Evolutionary conservation across 129 eudicot genomes (phyloP).

Genomic region (Tagetes erecta): DNA sequence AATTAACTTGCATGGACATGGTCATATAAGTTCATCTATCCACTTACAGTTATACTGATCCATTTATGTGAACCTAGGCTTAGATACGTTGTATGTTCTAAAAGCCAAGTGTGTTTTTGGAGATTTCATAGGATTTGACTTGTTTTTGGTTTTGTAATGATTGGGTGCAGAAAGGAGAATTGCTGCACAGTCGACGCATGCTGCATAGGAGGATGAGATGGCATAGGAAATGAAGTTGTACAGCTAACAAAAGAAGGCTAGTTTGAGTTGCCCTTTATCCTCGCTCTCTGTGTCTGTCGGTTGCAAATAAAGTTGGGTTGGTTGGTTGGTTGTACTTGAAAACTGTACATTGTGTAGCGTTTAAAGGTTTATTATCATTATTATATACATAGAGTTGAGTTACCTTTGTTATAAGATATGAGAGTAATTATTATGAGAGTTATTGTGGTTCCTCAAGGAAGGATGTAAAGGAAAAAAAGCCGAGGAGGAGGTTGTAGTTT

Average conservation of each 20-base stretch:
- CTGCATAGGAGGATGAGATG: constrained; percentile 49
- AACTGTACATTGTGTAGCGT: constrained; percentile 87
- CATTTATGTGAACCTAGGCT: no score
- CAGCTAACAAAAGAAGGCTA: constrained; percentile 95
- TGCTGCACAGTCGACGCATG: constrained; percentile 66
- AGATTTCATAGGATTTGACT: not conserved
- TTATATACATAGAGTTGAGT: constrained; percentile 48
- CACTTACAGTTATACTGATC: no score
- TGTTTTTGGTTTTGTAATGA: not conserved
- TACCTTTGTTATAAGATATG: not conserved
- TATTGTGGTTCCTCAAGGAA: not conserved
- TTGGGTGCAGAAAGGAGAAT: constrained; percentile 73
- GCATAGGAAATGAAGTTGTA: constrained; percentile 63
- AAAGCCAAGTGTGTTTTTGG: not conserved
- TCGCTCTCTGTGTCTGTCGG: constrained; percentile 29
- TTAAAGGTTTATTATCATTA: constrained; percentile 48
- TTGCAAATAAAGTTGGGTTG: constrained; percentile 80
- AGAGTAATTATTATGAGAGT: not conserved
- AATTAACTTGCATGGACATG: no score
- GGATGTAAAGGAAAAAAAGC: constrained; percentile 27
- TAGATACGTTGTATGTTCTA: not conserved
- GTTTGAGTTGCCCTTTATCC: constrained; percentile 78
- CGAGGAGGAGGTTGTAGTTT: constrained; percentile 27
- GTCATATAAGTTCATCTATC: no score
- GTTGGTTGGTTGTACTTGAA: constrained; percentile 52